These are phyloP conservation scores for Patellifolia procumbens DNA, from an alignment of 179 eudicot species.

Conservation along the genomic window DNA sequence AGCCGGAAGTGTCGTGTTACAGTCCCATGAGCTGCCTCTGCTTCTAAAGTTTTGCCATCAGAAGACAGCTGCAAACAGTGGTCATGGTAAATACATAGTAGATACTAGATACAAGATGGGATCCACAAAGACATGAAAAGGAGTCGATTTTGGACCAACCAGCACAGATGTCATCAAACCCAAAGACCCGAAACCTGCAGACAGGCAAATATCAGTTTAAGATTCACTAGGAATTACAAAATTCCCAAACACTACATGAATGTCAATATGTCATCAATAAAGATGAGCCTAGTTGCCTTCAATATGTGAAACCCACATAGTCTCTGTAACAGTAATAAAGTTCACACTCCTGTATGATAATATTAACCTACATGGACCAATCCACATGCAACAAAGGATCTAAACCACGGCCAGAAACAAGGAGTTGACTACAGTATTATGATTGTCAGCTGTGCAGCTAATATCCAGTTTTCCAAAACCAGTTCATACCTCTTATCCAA, in stretches of 20 bases:
- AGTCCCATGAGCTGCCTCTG: conserved; percentile 99
- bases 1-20: conserved; percentile 88
- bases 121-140: conserved; percentile 17
- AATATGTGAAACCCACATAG: neutral
- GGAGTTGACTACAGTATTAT: neutral
- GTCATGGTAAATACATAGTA: conserved; percentile 5
- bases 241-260: neutral
- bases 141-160: conserved; percentile 46
- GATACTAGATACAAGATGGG: conserved; percentile 16
- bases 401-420: neutral
- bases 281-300: neutral
- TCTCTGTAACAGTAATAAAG: neutral
- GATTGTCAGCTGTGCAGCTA: neutral
- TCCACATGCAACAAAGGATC: neutral
- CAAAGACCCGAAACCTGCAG: conserved; percentile 92
- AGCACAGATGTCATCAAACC: conserved; percentile 94
- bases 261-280: neutral
- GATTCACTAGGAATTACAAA: neutral
- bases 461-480: neutral
- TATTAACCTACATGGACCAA: neutral
- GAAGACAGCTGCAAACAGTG: conserved; percentile 67
- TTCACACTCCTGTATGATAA: neutral
- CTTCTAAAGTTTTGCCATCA: conserved; percentile 93
- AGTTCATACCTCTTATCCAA: neutral
- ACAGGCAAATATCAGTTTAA: neutral